These are phyloP conservation scores for Zopfochytrium polystomum DNA, from an alignment of 371 early-diverging fungal species.

Conservation along the genomic window DNA sequence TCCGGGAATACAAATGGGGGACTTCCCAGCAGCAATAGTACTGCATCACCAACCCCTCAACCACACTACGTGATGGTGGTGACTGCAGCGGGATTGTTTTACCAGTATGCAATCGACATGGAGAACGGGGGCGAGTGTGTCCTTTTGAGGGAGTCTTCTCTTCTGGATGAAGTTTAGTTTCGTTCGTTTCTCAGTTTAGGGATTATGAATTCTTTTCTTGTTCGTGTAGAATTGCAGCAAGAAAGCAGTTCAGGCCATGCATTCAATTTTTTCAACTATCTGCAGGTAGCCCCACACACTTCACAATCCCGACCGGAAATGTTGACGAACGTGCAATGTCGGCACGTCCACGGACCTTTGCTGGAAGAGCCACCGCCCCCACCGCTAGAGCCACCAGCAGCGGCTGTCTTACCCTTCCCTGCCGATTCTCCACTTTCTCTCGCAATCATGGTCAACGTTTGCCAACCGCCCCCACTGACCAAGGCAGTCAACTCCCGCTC, in stretches of 20 bases:
- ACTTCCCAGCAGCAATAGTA: background rate
- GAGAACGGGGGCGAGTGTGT: conserved; percentile 91
- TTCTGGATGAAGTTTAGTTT: conserved; percentile 35
- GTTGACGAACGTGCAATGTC: conserved; percentile 92
- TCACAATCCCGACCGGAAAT: conserved; percentile 66
- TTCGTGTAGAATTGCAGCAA: too few relatives aligned
- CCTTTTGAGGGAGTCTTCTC: conserved; percentile 66
- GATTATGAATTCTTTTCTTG: too few relatives aligned
- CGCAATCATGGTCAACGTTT: conserved; percentile 68
- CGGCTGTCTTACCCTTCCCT: conserved; percentile 21
- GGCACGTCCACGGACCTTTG: conserved; percentile 68
- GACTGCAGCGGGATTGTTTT: conserved; percentile 87
- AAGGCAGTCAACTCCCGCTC: conserved; percentile 1
- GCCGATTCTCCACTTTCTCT: conserved; percentile 17
- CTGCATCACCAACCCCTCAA: conserved; percentile 1
- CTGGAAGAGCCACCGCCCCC: conserved; percentile 29
- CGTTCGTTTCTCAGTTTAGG: too few relatives aligned
- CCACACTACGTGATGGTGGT: conserved; percentile 71
- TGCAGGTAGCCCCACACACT: conserved; percentile 96
- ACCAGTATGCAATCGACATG: conserved; percentile 84
- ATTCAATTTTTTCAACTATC: too few relatives aligned
- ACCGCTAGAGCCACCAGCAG: conserved; percentile 27
- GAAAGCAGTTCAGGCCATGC: too few relatives aligned
- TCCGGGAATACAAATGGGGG: background rate
- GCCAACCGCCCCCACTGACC: conserved; percentile 53